A percentile compares a stretch with the other conserved stretches of the same genome.
These are phyloP conservation scores for Articulospora tetracladia DNA, from an alignment of 495 filamentous ascomycete species.

Conservation along the genomic window DNA sequence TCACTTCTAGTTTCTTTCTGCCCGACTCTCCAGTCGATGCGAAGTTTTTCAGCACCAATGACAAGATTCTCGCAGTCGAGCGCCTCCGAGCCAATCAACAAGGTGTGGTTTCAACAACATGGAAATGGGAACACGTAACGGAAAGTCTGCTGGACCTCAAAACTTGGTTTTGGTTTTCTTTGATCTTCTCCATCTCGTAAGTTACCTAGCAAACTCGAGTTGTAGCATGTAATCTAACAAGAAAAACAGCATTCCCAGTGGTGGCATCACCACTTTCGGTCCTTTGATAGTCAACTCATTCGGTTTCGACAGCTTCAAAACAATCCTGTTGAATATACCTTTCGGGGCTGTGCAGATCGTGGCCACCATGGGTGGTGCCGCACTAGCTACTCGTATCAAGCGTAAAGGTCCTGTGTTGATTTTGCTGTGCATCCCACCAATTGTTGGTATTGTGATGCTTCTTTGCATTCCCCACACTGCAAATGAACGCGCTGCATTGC, in stretches of 20 bases:
- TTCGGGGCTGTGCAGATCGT: conserved; percentile 59
- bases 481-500: conserved; percentile 41
- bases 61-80: conserved; percentile 40
- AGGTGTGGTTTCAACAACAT: conserved; percentile 52
- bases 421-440: conserved; percentile 52
- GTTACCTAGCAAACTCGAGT: conserved; percentile 33
- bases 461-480: conserved; percentile 43
- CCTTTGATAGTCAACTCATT: conserved; percentile 57
- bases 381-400: conserved; percentile 47
- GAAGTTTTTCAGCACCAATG: conserved; percentile 50
- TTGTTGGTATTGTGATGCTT: conserved; percentile 53
- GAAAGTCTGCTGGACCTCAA: conserved; percentile 61
- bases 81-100: conserved; percentile 62
- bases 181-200: conserved; percentile 41
- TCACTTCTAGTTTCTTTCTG: conserved; percentile 37
- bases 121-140: conserved; percentile 59
- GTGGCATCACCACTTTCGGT: conserved; percentile 60
- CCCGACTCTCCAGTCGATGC: conserved; percentile 54
- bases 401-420: conserved; percentile 52
- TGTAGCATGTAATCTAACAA: background rate
- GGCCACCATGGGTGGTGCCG: conserved; percentile 54
- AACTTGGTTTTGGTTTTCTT: conserved; percentile 63
- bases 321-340: conserved; percentile 60
- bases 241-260: conserved; percentile 48
- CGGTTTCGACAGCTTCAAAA: conserved; percentile 53